A percentile compares a stretch with the other conserved stretches of the same genome.
Conservation (phyloP, 1,139 yeast genomes). For the Zygoascus meyerae region DNA sequence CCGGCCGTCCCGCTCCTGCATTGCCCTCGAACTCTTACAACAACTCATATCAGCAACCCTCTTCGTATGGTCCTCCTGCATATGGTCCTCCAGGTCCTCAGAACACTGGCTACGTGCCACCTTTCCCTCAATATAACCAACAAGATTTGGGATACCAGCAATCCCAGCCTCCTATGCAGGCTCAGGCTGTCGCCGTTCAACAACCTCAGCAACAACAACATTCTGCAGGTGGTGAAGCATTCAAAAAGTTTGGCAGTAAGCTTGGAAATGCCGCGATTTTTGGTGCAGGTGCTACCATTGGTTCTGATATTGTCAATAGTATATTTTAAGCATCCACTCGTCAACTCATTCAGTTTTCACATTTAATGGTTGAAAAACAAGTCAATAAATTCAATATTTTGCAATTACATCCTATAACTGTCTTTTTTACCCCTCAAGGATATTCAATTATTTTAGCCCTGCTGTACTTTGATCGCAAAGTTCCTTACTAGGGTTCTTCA, state of each 20-base stretch:
- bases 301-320: slow-evolving; percentile 79
- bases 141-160: slow-evolving; percentile 21
- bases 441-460: too few species aligned
- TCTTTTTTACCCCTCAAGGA: too few species aligned
- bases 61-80: slow-evolving; percentile 12
- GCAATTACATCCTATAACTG: too few species aligned
- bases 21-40: slow-evolving; percentile 9
- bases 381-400: too few species aligned
- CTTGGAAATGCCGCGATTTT: slow-evolving; percentile 89
- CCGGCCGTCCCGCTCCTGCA: slow-evolving; percentile 20
- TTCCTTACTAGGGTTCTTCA: too few species aligned
- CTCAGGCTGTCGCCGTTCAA: slow-evolving; percentile 13
- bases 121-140: slow-evolving; percentile 13
- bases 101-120: slow-evolving; percentile 24
- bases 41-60: slow-evolving; percentile 8
- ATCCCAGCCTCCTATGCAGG: slow-evolving; percentile 9
- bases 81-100: slow-evolving; percentile 18
- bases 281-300: slow-evolving; percentile 97
- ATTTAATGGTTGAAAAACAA: too few species aligned
- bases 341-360: too few species aligned
- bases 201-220: slow-evolving; percentile 30
- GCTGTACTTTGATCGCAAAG: too few species aligned
- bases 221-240: slow-evolving; percentile 32
- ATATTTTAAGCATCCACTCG: slow-evolving; percentile 49
- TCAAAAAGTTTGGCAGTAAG: slow-evolving; percentile 72